Base-by-base conservation (phyloP, 2,329 filamentous ascomycete genomes). In the Waltergamsia citrina region DNA sequence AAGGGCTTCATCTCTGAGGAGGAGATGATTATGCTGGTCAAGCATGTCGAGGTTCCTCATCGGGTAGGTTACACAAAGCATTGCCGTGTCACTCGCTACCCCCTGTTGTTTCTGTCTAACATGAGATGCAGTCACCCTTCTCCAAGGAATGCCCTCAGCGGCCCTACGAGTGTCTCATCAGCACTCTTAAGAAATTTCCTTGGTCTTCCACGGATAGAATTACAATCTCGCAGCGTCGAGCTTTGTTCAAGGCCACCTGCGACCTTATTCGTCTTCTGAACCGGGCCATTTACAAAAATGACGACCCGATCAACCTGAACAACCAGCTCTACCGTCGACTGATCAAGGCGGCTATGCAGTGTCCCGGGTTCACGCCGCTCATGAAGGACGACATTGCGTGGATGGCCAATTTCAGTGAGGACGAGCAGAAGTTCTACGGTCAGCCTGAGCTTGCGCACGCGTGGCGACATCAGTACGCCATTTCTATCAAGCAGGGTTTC, bases 131-230 rank as follows among this genome's bases (percentile, higher is more conserved):
- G 73, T 74, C 73, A 10, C 69, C 71, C 0, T 81, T 73, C 47
- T 67, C 71, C 7, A 66, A 62, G 37, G 65, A 75, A 18, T 78
- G 74, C 43, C 74, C 75, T 0, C 75, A 81, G 53, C 69, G 78
- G 11, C 70, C 75, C 2, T 81, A 71, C 36, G 78, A 82, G 56
- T 76, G 67, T 48, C 59, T 81, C 45, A 77, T 81, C 43, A 78
- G 72, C 49, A 79, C 71, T 1, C 48, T 77, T 24, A 67, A 65
- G 39, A 75, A 81, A 59, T 65, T 78, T 28, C 78, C 78, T 0
- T 82, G 78, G 78, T 64, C 71, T 38, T 62, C 65, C 49, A 62
- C 74, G 2, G 53, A 71, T 3, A 44, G 61, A 34, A 72, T 81
- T 55, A 80, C 71, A 7, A 57, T 80, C 30, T 56, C 60, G 36